Percentiles rank a stretch among this genome's conserved stretches.
These are phyloP conservation scores for Flammula alnicola DNA, from an alignment of 1,284 basidiomycete genomes.

Conservation along the genomic window DNA sequence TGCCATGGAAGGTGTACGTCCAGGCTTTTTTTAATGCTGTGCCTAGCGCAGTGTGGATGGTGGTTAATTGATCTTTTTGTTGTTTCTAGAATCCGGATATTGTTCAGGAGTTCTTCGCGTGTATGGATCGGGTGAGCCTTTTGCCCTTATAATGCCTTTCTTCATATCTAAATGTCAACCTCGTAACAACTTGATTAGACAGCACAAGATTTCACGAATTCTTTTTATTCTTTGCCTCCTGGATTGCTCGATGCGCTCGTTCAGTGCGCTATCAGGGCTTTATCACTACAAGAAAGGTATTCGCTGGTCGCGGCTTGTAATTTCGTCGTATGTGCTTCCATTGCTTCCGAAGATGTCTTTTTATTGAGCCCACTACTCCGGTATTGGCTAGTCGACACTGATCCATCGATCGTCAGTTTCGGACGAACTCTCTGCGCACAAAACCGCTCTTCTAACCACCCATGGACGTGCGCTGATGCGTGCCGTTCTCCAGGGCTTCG, in stretches of 20 bases:
- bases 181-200: constrained; percentile 46
- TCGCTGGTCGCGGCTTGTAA: constrained; percentile 82
- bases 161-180: constrained; percentile 3
- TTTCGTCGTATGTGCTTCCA: constrained; percentile 67
- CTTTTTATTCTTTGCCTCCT: constrained; percentile 71
- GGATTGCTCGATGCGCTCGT: constrained; percentile 74
- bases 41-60: too few relatives aligned
- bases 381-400: constrained; percentile 53
- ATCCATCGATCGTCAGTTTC: constrained; percentile 64
- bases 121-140: constrained; percentile 65
- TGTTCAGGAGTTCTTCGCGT: constrained; percentile 86
- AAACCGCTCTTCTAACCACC: constrained; percentile 52
- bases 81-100: constrained; percentile 79
- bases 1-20: constrained; percentile 73
- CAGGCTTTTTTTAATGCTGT: too few relatives aligned
- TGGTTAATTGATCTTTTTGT: constrained; percentile 1
- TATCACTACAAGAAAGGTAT: constrained; percentile 85
- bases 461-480: constrained; percentile 76
- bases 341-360: background rate
- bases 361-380: constrained; percentile 5
- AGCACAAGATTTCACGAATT: constrained; percentile 72
- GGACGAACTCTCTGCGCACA: constrained; percentile 55
- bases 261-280: constrained; percentile 70
- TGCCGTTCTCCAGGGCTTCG: constrained; percentile 78
- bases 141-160: constrained; percentile 2